Base-by-base conservation (phyloP, 495 filamentous ascomycete genomes). In the Daldinia loculata region DNA sequence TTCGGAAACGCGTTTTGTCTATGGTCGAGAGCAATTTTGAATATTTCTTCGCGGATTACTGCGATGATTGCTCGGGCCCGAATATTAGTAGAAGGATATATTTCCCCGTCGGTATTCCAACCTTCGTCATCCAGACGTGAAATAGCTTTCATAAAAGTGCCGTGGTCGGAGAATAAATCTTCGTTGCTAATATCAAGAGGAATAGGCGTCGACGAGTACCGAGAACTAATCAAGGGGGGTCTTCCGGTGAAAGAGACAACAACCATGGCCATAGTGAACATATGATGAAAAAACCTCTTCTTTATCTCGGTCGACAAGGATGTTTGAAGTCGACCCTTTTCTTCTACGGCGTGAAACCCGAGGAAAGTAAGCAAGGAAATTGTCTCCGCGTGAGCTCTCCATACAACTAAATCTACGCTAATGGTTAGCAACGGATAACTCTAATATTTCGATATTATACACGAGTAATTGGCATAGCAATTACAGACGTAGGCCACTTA, bases 141-240 rank as follows among this genome's bases (percentile, higher is more conserved):
- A 24, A 87, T 73, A 15, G 81, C 80, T 30, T 75, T 69, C 8
- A 79, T 75, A 1, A 85, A 79, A 12, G 77, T 79, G 0, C 81
- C 86, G 1, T 61, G 59, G 4, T 84, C 83, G 5, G 80, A 75
- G 63, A 88, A 80, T 15, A 88, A 76, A 6, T 82, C 77, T 0
- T 83, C 78, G 56, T 89, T 87, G 56, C 73, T 81, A n/a, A 90
- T 60, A 66, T 90, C 89, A 3, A 90, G 76, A 0, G 89, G 88
- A 32, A 86, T 71, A 2, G 84, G 82, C 2, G 88, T 82, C 0
- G 82, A 84, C 63, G 84, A 85, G 69, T 86, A 90, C 22, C 84
- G 81, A 50, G 83, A 80, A 15, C 83, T 86, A 41, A 90, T 79
- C 4, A 84, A 75, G 0, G 88, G 88, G 5, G 88, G 88, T 11